A percentile compares a stretch with the other conserved stretches of the same genome.
phyloP scores from a whole-genome alignment of 2,329 filamentous ascomycete species.

The Monascus ruber region DNA sequence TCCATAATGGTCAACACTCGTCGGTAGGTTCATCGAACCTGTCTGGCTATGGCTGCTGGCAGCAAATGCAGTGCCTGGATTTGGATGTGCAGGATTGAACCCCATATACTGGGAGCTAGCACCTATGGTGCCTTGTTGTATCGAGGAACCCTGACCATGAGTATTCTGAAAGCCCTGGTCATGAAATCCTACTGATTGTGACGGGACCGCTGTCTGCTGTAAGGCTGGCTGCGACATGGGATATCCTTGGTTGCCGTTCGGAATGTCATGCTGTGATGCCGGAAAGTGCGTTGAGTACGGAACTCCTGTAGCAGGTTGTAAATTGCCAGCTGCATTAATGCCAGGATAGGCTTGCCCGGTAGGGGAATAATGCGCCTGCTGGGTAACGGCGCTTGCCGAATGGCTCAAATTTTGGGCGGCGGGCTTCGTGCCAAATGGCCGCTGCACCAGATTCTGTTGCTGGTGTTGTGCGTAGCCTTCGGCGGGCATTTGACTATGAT shows the following conservation, averaged over 20 bases:
- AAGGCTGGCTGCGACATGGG: neutral
- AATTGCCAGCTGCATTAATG: neutral
- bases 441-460: neutral
- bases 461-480: neutral
- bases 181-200: neutral
- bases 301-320: neutral
- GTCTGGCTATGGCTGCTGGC: no score
- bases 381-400: neutral
- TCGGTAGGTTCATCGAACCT: neutral
- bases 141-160: neutral
- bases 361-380: neutral
- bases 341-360: neutral
- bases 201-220: neutral
- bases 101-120: neutral
- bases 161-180: neutral
- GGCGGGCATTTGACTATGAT: neutral
- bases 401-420: neutral
- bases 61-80: neutral
- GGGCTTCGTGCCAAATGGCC: neutral
- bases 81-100: neutral
- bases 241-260: neutral
- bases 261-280: neutral
- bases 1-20: neutral
- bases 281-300: neutral
- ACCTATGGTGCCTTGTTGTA: neutral